Evolutionary conservation across 1,284 basidiomycete species (phyloP).

Genomic region (Golubevia pallescens): DNA sequence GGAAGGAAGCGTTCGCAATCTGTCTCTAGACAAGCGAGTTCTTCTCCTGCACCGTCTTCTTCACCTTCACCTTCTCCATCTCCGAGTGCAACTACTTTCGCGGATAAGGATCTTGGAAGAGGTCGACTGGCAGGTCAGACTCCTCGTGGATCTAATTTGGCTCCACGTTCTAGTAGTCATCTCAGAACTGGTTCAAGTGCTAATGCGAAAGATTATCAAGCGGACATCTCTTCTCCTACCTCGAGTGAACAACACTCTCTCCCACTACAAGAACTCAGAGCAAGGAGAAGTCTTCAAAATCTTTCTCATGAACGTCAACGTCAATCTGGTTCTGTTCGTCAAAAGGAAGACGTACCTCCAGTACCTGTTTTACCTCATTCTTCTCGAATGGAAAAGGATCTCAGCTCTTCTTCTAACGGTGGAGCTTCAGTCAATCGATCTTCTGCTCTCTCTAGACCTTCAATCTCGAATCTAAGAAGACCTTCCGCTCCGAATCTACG

Average conservation of each 20-base stretch:
- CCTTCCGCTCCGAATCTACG: neutral
- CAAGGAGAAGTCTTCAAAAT: neutral
- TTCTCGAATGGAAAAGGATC: neutral
- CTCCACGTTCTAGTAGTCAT: neutral
- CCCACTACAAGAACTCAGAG: neutral
- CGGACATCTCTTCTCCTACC: neutral
- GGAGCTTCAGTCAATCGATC: neutral
- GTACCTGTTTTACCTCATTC: neutral
- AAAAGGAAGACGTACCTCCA: neutral
- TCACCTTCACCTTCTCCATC: neutral
- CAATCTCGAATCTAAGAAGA: neutral
- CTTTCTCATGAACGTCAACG: neutral
- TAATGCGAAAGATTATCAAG: neutral
- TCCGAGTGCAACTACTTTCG: neutral
- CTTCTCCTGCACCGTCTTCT: neutral
- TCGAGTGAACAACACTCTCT: neutral
- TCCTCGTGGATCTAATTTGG: neutral
- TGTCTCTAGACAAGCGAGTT: neutral
- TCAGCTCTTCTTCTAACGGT: neutral
- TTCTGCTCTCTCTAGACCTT: neutral
- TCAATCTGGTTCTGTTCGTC: neutral
- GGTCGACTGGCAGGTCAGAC: neutral
- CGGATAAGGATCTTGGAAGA: neutral
- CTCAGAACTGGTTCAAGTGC: neutral
- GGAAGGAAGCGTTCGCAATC: neutral